phyloP scores from a whole-genome alignment of 2,329 filamentous ascomycete species.

The Hymenotorrendiella dingleyae region DNA sequence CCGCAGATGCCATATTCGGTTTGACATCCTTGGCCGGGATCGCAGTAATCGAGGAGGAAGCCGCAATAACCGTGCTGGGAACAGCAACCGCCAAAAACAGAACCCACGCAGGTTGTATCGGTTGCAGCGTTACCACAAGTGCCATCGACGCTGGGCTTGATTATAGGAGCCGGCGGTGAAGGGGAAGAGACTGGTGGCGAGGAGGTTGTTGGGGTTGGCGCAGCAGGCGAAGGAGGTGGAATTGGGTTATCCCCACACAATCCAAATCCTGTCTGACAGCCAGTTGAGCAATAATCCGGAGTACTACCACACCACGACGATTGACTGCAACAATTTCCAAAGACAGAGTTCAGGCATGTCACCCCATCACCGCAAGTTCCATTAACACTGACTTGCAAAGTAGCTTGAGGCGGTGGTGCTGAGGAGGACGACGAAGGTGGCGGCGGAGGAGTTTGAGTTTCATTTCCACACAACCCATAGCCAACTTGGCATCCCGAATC shows the following conservation, averaged over 20 bases:
- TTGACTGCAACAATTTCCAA: slow-evolving; percentile 14
- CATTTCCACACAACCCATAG: slow-evolving; percentile 3
- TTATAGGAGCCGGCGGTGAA: neutral
- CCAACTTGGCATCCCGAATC: slow-evolving; percentile 4
- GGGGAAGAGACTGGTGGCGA: neutral
- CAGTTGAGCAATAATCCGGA: slow-evolving; percentile 11
- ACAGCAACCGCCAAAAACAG: slow-evolving; percentile 3
- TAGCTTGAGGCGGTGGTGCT: neutral
- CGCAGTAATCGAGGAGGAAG: neutral
- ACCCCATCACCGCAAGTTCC: slow-evolving; percentile 9
- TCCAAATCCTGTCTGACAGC: slow-evolving; percentile 15
- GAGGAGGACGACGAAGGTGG: neutral
- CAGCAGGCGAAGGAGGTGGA: neutral
- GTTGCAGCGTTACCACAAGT: slow-evolving; percentile 4
- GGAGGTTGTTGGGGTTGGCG: neutral
- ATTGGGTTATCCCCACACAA: slow-evolving; percentile 3
- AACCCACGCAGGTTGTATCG: slow-evolving; percentile 3
- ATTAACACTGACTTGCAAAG: slow-evolving; percentile 5
- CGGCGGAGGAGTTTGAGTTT: neutral
- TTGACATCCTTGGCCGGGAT: slow-evolving; percentile 3
- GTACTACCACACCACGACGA: slow-evolving; percentile 10
- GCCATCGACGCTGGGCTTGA: slow-evolving; percentile 1
- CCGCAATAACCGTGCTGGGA: slow-evolving; percentile 5
- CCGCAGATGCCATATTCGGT: neutral
- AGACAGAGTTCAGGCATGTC: slow-evolving; percentile 8